Percentiles rank a stretch among this genome's conserved stretches.
Evolutionary conservation across 768 basidiomycete species (phyloP).

Genomic region (Gymnopilus junonius): DNA sequence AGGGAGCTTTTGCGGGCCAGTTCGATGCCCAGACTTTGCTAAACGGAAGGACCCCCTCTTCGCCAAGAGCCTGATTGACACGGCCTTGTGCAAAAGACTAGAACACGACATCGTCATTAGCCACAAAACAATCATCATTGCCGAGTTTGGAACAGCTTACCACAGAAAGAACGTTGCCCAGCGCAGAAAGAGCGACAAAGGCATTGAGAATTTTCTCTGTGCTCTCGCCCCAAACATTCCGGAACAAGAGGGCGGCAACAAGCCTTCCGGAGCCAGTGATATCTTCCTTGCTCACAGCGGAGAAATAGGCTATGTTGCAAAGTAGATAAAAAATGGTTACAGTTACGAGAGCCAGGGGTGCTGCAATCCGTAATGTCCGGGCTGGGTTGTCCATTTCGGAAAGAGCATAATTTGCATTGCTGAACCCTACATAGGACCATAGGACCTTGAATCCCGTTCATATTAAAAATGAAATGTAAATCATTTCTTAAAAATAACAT

Average conservation of each 20-base stretch:
- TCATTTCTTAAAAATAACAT: neutral
- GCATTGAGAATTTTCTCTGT: conserved; percentile 40
- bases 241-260: conserved; percentile 68
- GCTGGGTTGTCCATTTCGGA: conserved; percentile 66
- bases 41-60: conserved; percentile 64
- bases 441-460: conserved; percentile 39
- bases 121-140: conserved; percentile 36
- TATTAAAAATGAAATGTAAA: neutral
- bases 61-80: conserved; percentile 66
- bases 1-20: conserved; percentile 63
- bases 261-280: conserved; percentile 61
- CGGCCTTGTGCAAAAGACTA: conserved; percentile 35
- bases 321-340: conserved; percentile 62
- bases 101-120: neutral
- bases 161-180: conserved; percentile 62
- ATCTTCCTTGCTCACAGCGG: conserved; percentile 67
- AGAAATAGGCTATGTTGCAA: conserved; percentile 70
- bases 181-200: conserved; percentile 56
- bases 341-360: conserved; percentile 58
- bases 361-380: conserved; percentile 66
- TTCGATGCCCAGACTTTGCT: conserved; percentile 65
- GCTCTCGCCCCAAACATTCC: conserved; percentile 61
- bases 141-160: conserved; percentile 35
- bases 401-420: conserved; percentile 70
- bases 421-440: conserved; percentile 62